Evolutionary conservation across 371 early-diverging fungal species (phyloP).

Genomic region (Nematocida parisii): DNA sequence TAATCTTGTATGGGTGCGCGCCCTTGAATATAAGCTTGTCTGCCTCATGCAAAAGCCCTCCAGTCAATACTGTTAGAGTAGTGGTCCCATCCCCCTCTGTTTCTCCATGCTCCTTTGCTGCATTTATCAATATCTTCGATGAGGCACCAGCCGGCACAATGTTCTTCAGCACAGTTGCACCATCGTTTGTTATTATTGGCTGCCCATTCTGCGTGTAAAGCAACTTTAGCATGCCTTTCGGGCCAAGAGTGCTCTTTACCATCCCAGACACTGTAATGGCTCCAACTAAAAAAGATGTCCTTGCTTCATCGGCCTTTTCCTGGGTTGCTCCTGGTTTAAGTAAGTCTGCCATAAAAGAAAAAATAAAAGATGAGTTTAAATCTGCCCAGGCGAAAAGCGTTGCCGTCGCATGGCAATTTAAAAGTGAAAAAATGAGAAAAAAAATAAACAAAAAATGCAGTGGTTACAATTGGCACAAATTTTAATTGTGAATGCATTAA

Average conservation of each 20-base stretch:
- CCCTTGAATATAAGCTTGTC: slow-evolving; percentile 80
- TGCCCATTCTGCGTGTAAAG: slow-evolving; percentile 77
- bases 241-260: slow-evolving; percentile 78
- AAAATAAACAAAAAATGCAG: not conserved
- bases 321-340: slow-evolving; percentile 67
- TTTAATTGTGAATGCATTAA: not conserved
- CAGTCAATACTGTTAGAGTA: slow-evolving; percentile 91
- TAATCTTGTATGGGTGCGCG: slow-evolving; percentile 87
- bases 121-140: slow-evolving; percentile 85
- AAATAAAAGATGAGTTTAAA: slow-evolving; percentile 22
- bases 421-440: not conserved
- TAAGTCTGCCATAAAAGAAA: slow-evolving; percentile 58
- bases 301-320: slow-evolving; percentile 68
- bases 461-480: not conserved
- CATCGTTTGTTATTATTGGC: slow-evolving; percentile 95
- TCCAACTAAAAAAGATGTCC: slow-evolving; percentile 77
- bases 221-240: slow-evolving; percentile 82
- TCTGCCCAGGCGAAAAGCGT: too few species aligned
- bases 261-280: slow-evolving; percentile 93
- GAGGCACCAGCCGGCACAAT: slow-evolving; percentile 93
- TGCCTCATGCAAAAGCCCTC: slow-evolving; percentile 89
- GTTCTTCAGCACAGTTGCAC: slow-evolving; percentile 96
- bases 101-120: slow-evolving; percentile 95
- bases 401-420: too few species aligned
- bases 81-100: slow-evolving; percentile 99